Evolutionary conservation across 1,284 basidiomycete species (phyloP).

Genomic region (Vanrija humicola): DNA sequence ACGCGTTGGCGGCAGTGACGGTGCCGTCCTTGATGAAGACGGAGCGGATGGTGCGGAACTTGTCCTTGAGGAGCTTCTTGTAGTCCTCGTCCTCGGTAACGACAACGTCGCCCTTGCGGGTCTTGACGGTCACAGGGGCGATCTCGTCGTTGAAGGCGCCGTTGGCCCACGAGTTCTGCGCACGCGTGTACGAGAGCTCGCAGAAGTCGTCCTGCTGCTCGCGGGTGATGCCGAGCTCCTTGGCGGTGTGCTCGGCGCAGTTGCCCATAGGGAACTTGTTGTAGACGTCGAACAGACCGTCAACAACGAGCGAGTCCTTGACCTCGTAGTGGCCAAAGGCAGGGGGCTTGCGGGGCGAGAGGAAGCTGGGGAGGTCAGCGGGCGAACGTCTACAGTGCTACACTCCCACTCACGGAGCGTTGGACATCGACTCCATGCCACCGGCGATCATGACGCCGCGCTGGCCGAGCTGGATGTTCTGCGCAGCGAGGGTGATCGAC

Average conservation of each 20-base stretch:
- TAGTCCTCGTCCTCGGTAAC: slow-evolving; percentile 96
- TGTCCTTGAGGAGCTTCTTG: slow-evolving; percentile 90
- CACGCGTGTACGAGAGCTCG: slow-evolving; percentile 89
- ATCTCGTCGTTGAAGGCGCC: slow-evolving; percentile 86
- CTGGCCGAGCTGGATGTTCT: slow-evolving; percentile 81
- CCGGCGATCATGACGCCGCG: slow-evolving; percentile 81
- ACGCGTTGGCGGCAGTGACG: slow-evolving; percentile 94
- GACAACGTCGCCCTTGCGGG: slow-evolving; percentile 86
- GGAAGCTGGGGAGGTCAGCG: slow-evolving; percentile 57
- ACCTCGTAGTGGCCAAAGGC: slow-evolving; percentile 84
- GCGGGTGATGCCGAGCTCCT: slow-evolving; percentile 76
- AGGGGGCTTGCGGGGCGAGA: slow-evolving; percentile 81
- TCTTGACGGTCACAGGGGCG: slow-evolving; percentile 87
- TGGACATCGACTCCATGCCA: slow-evolving; percentile 97
- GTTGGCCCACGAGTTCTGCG: slow-evolving; percentile 82
- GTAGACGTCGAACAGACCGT: slow-evolving; percentile 95
- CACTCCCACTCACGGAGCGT: slow-evolving; percentile 58
- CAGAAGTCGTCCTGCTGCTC: slow-evolving; percentile 85
- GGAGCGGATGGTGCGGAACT: slow-evolving; percentile 77
- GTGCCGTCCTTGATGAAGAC: slow-evolving; percentile 85
- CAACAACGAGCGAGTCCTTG: slow-evolving; percentile 81
- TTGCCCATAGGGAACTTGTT: slow-evolving; percentile 95
- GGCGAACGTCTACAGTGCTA: no score
- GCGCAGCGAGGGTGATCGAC: slow-evolving; percentile 85
- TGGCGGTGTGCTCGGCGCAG: slow-evolving; percentile 85